A percentile compares a stretch with the other conserved stretches of the same genome.
phyloP scores from a whole-genome alignment of 768 basidiomycete species.

The Antrodiella citrinella region DNA sequence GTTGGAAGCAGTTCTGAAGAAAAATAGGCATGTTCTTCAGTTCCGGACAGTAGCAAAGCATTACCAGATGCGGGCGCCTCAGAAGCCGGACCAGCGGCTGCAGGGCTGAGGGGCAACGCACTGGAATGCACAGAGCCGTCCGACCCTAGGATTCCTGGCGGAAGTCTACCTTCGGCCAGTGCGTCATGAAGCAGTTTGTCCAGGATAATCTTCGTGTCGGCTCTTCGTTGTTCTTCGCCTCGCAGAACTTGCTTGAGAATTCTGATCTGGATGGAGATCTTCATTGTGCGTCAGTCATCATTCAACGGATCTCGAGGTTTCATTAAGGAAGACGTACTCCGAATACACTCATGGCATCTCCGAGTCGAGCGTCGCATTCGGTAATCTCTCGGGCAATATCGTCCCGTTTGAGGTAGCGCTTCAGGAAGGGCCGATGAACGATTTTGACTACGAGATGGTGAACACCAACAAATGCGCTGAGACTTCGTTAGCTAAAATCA shows the following conservation, averaged over 20 bases:
- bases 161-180: not conserved
- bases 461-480: constrained; percentile 35
- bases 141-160: not conserved
- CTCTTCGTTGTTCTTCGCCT: constrained; percentile 27
- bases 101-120: not conserved
- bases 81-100: not conserved
- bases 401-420: constrained; percentile 68
- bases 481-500: not conserved
- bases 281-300: not conserved
- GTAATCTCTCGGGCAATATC: constrained; percentile 51
- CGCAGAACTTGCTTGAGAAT: constrained; percentile 42
- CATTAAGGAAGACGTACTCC: constrained; percentile 26
- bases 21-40: not conserved
- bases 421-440: constrained; percentile 61
- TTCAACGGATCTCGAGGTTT: not conserved
- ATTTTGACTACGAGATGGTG: constrained; percentile 50
- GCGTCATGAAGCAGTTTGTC: constrained; percentile 20
- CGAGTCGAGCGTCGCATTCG: constrained; percentile 43
- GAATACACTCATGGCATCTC: constrained; percentile 51
- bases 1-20: not conserved
- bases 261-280: constrained; percentile 45
- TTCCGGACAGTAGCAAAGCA: not conserved
- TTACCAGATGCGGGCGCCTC: not conserved
- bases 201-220: constrained; percentile 29
- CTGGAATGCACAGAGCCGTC: not conserved